A percentile compares a stretch with the other conserved stretches of the same genome.
phyloP scores from a whole-genome alignment of 352 stramenopile genomes.

The Pythium dissotocum region DNA sequence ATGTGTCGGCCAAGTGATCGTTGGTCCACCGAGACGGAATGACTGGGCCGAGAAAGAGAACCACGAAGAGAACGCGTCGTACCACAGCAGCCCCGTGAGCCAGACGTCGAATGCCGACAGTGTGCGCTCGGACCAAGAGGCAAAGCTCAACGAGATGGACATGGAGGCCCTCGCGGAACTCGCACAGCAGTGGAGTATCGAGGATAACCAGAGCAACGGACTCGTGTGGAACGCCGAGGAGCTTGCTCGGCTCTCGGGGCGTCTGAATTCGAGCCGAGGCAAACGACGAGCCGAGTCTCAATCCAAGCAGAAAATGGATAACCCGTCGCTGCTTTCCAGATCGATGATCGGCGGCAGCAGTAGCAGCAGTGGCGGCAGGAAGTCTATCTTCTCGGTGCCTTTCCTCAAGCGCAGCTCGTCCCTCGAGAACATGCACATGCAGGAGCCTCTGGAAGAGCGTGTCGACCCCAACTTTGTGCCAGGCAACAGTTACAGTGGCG shows the following conservation, averaged over 20 bases:
- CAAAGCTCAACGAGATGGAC: constrained; percentile 21
- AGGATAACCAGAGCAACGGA: constrained; percentile 18
- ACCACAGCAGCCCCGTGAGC: constrained; percentile 9
- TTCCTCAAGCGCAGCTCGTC: constrained; percentile 26
- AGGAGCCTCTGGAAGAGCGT: constrained; percentile 4
- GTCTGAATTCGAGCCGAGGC: constrained; percentile 11
- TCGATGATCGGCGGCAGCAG: constrained; percentile 8
- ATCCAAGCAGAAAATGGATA: constrained; percentile 17
- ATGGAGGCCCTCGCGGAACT: constrained; percentile 24
- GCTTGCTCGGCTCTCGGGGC: constrained; percentile 21
- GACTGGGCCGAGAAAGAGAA: constrained; percentile 31
- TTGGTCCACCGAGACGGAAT: constrained; percentile 27
- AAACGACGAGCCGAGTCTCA: constrained; percentile 12
- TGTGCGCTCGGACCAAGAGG: constrained; percentile 23
- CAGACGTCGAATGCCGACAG: constrained; percentile 19
- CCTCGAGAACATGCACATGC: constrained; percentile 22
- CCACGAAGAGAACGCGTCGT: background rate
- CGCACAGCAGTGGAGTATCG: constrained; percentile 22
- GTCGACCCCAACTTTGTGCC: constrained; percentile 20
- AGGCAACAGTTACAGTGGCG: constrained; percentile 27
- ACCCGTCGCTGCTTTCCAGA: constrained; percentile 14
- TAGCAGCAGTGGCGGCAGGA: background rate
- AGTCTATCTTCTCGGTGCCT: constrained; percentile 20
- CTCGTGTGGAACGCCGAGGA: constrained; percentile 31
- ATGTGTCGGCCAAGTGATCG: constrained; percentile 52